Conservation (phyloP, 805 yeast species). For the Pichia kluyveri region DNA sequence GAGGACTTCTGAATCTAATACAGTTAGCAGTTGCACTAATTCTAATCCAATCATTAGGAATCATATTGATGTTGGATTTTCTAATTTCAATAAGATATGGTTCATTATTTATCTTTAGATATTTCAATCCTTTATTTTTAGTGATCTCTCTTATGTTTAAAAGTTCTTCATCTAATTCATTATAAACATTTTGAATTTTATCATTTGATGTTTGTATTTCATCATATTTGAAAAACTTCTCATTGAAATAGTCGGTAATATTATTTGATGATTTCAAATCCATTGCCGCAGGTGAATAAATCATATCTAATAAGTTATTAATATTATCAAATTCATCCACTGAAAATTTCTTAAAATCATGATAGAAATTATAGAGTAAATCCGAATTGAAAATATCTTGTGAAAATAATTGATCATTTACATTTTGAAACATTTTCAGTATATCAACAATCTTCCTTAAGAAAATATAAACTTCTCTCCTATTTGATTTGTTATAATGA, state of each 20-base stretch:
- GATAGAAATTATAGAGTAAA: constrained; percentile 3
- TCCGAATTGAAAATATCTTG: constrained; percentile 13
- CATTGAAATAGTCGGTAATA: constrained; percentile 31
- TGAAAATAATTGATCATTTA: constrained; percentile 13
- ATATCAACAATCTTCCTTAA: constrained; percentile 38
- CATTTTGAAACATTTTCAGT: constrained; percentile 20
- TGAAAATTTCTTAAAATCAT: constrained; percentile 1
- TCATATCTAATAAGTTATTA: constrained; percentile 27
- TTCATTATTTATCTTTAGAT: constrained; percentile 31
- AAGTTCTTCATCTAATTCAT: constrained; percentile 46
- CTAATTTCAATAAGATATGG: constrained; percentile 73
- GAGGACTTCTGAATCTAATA: constrained; percentile 66
- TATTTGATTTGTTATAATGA: constrained; percentile 48
- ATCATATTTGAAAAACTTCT: constrained; percentile 31
- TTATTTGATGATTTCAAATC: constrained; percentile 35
- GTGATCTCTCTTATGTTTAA: constrained; percentile 33
- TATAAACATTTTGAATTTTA: constrained; percentile 35
- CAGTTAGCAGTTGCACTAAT: constrained; percentile 60
- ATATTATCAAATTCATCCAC: background rate
- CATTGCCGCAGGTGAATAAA: constrained; percentile 43
- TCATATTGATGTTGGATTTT: constrained; percentile 40
- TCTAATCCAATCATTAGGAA: constrained; percentile 75
- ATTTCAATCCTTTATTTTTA: constrained; percentile 9
- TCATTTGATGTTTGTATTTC: constrained; percentile 31
- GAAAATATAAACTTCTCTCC: constrained; percentile 51